Conservation (phyloP, 2,329 filamentous ascomycete genomes). For the Aspergillus sojae region DNA sequence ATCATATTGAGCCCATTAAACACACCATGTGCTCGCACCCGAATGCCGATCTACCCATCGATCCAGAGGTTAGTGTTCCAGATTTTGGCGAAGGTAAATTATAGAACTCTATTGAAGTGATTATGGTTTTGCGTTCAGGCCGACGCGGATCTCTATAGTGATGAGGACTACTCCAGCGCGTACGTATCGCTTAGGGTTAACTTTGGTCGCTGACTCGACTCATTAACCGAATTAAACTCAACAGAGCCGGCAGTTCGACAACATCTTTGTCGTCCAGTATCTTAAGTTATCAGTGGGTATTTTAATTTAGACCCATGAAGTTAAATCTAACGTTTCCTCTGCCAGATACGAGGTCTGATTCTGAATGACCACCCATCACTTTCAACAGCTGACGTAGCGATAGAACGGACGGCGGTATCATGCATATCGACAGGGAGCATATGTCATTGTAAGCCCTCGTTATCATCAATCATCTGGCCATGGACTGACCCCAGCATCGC, state of each 20-base stretch:
- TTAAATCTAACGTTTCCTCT: background rate
- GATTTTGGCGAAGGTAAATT: background rate
- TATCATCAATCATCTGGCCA: background rate
- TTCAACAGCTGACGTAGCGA: background rate
- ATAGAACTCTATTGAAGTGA: background rate
- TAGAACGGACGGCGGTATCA: conserved; percentile 31
- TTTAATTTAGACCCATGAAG: background rate
- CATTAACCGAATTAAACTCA: background rate
- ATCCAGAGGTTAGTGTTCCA: background rate
- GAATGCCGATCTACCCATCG: background rate
- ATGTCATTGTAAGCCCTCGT: conserved; percentile 21
- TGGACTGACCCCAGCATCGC: background rate
- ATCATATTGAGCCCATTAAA: background rate
- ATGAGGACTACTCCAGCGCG: conserved; percentile 12
- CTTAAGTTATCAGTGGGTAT: conserved; percentile 21
- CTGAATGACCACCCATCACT: background rate
- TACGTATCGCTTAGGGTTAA: conserved; percentile 5
- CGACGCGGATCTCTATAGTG: conserved; percentile 12
- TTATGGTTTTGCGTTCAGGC: background rate
- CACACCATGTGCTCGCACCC: background rate
- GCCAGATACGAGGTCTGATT: conserved; percentile 16
- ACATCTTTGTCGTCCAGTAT: conserved; percentile 22
- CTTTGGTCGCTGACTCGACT: too few species aligned
- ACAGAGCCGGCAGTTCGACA: conserved; percentile 15
- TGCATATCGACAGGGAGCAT: conserved; percentile 26